Evolutionary conservation across 2,329 filamentous ascomycete genomes (phyloP), one percentile per base, ranked within the genome.

Genomic region (Nemania serpens): DNA sequence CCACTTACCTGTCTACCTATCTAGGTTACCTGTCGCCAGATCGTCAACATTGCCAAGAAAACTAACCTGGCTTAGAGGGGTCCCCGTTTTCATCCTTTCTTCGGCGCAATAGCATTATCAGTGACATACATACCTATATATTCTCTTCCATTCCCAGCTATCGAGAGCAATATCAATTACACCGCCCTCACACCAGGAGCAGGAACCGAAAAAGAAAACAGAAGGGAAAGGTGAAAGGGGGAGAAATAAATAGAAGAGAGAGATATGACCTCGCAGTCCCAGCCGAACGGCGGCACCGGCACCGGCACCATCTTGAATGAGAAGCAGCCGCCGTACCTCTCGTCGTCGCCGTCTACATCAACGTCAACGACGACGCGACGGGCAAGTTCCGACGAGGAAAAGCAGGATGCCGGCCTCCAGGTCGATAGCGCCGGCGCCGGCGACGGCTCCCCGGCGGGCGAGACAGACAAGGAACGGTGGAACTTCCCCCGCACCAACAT

Each of bases 401-500:
- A 61, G 43, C 58, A 58, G 45, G 55, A 66, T 22, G 58, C 57
- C 36, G 43, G 55, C 47, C 42, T 15, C 55, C n/a, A 60, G 66
- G 42, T n/a, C 7, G 6, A 4, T 18, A 42, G 64, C 67, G n/a
- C 59, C 63, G 22, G 65, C 71, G n/a, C 61, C 25, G 42, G 61
- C 63, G n/a, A 58, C 66, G 9, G 20, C 63, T 7, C 25, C 25
- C 25, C 25, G 25, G 25, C 25, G 25, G 25, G 25, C 25, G 25
- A 29, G 7, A 66, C 69, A n/a, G 63, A 64, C n/a, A 63, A 69
- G n/a, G 71, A 83, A 69, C 76, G 73, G 61, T 83, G 77, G 84
- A 85, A 81, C 65, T 73, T 77, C 64, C 79, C 84, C 47, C 77
- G 73, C 12, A 72, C 73, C 2, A 87, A 84, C 59, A 74, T 79